These are phyloP conservation scores for Thalassiosira hispida DNA, from an alignment of 352 stramenopile species.

Conservation along the genomic window DNA sequence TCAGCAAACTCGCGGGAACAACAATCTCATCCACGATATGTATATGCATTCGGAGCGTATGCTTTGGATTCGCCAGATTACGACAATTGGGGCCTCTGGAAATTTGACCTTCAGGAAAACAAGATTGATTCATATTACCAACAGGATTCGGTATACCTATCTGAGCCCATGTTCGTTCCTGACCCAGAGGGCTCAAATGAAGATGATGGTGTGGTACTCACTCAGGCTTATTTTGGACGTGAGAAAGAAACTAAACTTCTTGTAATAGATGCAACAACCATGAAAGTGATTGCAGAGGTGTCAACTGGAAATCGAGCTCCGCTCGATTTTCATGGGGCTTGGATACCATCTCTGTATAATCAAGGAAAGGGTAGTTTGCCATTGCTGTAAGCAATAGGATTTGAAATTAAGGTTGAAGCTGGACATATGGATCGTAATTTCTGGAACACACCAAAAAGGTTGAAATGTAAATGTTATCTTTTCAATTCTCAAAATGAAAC, in stretches of 20 bases:
- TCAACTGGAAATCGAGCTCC: constrained; percentile 27
- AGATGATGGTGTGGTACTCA: constrained; percentile 54
- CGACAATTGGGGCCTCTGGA: constrained; percentile 48
- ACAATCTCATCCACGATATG: constrained; percentile 38
- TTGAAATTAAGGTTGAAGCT: no score
- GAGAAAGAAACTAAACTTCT: constrained; percentile 41
- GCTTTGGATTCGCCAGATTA: constrained; percentile 36
- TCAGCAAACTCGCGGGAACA: background rate
- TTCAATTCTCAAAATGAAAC: no score
- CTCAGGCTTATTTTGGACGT: constrained; percentile 36
- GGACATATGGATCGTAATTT: no score
- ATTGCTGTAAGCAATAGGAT: no score
- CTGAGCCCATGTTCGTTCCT: constrained; percentile 48
- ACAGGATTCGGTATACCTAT: constrained; percentile 45
- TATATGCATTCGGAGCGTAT: constrained; percentile 48
- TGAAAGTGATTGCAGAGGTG: constrained; percentile 38
- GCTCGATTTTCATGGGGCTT: constrained; percentile 55
- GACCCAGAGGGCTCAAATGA: constrained; percentile 26
- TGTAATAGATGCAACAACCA: constrained; percentile 46
- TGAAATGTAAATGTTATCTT: no score
- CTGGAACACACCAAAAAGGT: no score
- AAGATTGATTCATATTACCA: constrained; percentile 34
- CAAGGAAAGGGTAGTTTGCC: no score
- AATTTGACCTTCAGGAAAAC: constrained; percentile 45
- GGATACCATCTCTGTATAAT: constrained; percentile 4